Evolutionary conservation across 305 asterid species (phyloP).

Genomic region (Fraxinus sp.): DNA sequence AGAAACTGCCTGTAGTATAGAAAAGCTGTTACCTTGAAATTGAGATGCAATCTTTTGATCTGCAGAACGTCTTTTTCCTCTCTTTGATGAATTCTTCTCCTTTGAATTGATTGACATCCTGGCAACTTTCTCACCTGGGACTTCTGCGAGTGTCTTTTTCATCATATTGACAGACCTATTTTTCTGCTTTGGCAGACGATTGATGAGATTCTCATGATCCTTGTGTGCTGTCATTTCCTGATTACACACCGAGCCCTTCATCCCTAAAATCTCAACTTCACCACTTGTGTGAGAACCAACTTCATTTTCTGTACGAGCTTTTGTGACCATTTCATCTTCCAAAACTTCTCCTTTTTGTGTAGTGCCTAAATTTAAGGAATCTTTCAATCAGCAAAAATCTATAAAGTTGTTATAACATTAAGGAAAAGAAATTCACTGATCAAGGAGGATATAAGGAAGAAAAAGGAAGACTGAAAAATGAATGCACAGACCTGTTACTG

Average conservation of each 20-base stretch:
- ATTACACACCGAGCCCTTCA: constrained; percentile 25
- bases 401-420: neutral
- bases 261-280: constrained; percentile 12
- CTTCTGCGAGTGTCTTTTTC: constrained; percentile 22
- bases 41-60: constrained; percentile 29
- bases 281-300: constrained; percentile 28
- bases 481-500: constrained; percentile 36
- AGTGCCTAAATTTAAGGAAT: constrained; percentile 25
- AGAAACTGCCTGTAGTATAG: constrained; percentile 14
- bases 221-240: constrained; percentile 21
- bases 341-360: constrained; percentile 20
- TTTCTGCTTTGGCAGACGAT: constrained; percentile 25
- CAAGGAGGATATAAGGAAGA: neutral
- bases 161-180: constrained; percentile 25
- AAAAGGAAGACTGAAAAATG: constrained; percentile 2
- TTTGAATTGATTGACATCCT: constrained; percentile 32
- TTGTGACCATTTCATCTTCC: constrained; percentile 25
- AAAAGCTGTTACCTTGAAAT: constrained; percentile 38
- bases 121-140: constrained; percentile 31
- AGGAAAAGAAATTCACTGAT: neutral
- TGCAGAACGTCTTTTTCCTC: constrained; percentile 40
- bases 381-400: constrained; percentile 18
- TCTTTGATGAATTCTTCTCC: constrained; percentile 36
- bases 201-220: constrained; percentile 26
- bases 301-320: constrained; percentile 22